These are phyloP conservation scores for Pogostemon cablin DNA, from an alignment of 257 asterid genomes.

Conservation along the genomic window DNA sequence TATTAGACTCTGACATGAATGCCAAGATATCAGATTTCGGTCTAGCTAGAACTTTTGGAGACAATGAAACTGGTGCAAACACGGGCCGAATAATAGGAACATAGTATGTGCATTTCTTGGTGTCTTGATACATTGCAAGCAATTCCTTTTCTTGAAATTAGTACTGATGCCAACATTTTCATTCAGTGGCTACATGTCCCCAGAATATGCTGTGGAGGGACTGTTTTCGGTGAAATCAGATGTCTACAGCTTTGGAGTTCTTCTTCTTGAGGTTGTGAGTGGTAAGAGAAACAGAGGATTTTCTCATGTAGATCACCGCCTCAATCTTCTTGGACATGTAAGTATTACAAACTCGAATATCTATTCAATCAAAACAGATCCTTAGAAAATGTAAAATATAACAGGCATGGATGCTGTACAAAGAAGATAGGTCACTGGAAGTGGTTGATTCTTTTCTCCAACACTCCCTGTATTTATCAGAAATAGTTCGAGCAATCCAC, in stretches of 20 bases:
- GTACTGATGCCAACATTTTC: not conserved
- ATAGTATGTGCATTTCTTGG: not conserved
- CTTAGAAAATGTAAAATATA: not conserved
- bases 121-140: not conserved
- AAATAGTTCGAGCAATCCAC: not conserved
- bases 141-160: not conserved
- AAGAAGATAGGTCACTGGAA: constrained; percentile 34
- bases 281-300: not conserved
- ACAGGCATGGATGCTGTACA: constrained; percentile 41
- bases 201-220: not conserved
- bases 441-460: constrained; percentile 18
- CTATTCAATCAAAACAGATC: not conserved
- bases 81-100: not conserved
- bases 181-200: not conserved
- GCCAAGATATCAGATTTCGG: constrained; percentile 1
- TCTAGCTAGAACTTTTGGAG: not conserved
- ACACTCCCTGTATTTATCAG: not conserved
- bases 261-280: no score
- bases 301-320: not conserved
- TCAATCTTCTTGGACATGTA: not conserved
- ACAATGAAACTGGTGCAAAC: not conserved
- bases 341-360: not conserved
- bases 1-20: not conserved
- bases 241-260: not conserved
- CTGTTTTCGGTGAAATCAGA: not conserved